Percentiles rank a stretch among this genome's conserved stretches.
These are phyloP conservation scores for Xerocomellus intermedius DNA, from an alignment of 768 basidiomycete genomes.

Conservation along the genomic window DNA sequence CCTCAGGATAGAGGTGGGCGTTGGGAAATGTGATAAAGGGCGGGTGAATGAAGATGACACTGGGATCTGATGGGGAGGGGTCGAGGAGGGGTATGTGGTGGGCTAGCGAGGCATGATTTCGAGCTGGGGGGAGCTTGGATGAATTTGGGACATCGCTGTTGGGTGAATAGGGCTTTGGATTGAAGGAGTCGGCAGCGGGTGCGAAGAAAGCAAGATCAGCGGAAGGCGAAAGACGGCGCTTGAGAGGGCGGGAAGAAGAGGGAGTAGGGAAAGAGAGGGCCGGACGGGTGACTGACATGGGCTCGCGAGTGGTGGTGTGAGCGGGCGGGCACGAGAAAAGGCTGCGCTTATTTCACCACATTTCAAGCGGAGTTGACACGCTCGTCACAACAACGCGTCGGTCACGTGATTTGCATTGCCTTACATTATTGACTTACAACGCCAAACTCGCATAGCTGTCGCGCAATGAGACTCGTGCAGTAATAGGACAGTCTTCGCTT, in stretches of 20 bases:
- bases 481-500: conserved; percentile 23
- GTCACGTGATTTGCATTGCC: conserved; percentile 38
- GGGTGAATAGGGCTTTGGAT: conserved; percentile 62
- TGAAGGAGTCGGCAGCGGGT: conserved; percentile 61
- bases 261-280: too few species aligned
- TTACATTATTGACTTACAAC: conserved; percentile 32
- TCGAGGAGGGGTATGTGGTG: conserved; percentile 60
- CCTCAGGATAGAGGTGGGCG: conserved; percentile 58
- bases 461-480: conserved; percentile 3
- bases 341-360: conserved; percentile 27
- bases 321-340: conserved; percentile 12
- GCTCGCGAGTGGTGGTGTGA: neutral
- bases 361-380: conserved; percentile 49
- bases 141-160: conserved; percentile 23
- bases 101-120: conserved; percentile 35
- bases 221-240: conserved; percentile 49
- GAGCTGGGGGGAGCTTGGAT: conserved; percentile 30
- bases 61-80: conserved; percentile 64
- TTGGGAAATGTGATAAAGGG: conserved; percentile 70
- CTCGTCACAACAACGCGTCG: conserved; percentile 32
- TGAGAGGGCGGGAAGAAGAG: conserved; percentile 37
- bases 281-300: conserved; percentile 20
- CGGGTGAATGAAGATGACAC: conserved; percentile 68
- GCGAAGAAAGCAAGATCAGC: conserved; percentile 60
- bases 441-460: conserved; percentile 54